Conservation (phyloP, 768 basidiomycete species). For the Mycena olivaceomarginata region DNA sequence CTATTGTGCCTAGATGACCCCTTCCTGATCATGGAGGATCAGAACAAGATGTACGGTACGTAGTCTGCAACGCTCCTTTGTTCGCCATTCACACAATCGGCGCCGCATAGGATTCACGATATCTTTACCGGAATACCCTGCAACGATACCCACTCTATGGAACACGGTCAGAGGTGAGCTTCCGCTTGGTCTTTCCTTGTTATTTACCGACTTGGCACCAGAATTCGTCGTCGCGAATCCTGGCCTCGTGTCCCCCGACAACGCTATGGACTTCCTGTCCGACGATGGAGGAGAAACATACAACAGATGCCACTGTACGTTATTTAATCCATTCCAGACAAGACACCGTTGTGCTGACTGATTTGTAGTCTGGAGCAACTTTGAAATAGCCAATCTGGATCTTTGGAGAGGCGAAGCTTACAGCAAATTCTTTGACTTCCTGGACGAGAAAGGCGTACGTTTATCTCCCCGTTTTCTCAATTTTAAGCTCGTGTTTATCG, state of each 20-base stretch:
- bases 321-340: conserved; percentile 9
- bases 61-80: conserved; percentile 15
- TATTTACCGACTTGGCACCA: conserved; percentile 55
- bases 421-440: conserved; percentile 86
- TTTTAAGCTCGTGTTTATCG: not conserved
- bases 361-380: conserved; percentile 90
- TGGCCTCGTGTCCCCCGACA: conserved; percentile 76
- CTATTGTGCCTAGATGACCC: conserved; percentile 69
- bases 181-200: not conserved
- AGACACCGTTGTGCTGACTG: conserved; percentile 1
- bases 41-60: conserved; percentile 89
- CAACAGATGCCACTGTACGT: conserved; percentile 85
- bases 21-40: conserved; percentile 91
- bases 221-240: conserved; percentile 85
- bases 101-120: conserved; percentile 81
- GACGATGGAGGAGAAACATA: conserved; percentile 85
- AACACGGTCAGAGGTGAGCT: conserved; percentile 77
- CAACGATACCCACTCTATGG: conserved; percentile 94
- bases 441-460: conserved; percentile 78
- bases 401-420: conserved; percentile 92
- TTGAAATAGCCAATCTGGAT: conserved; percentile 91
- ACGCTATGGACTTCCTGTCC: conserved; percentile 88
- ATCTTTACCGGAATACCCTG: conserved; percentile 87
- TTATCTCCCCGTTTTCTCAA: not conserved
- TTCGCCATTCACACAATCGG: conserved; percentile 41